phyloP scores from a whole-genome alignment of 2,329 filamentous ascomycete genomes.

The Trichoderma polysporum region DNA sequence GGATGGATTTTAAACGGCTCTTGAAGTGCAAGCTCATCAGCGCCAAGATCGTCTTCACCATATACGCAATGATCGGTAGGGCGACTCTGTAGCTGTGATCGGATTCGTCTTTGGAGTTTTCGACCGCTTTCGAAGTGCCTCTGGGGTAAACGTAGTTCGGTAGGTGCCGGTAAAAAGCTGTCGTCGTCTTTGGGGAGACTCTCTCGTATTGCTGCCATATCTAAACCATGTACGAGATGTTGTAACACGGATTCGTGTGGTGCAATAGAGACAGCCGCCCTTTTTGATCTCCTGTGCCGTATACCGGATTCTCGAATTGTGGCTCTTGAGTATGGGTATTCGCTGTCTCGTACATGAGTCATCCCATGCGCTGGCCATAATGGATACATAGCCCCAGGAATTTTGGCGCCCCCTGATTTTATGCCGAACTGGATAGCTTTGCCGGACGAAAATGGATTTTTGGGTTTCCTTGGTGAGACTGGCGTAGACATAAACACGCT shows the following conservation, averaged over 20 bases:
- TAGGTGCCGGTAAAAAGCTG: slow-evolving; percentile 45
- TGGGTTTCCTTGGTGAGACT: slow-evolving; percentile 48
- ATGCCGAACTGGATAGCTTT: slow-evolving; percentile 42
- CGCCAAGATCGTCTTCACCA: slow-evolving; percentile 28
- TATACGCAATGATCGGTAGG: slow-evolving; percentile 9
- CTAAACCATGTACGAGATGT: slow-evolving; percentile 28
- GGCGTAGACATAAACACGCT: slow-evolving; percentile 55
- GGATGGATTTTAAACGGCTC: slow-evolving; percentile 47
- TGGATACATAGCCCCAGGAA: slow-evolving; percentile 65
- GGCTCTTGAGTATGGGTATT: neutral
- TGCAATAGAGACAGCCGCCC: slow-evolving; percentile 42
- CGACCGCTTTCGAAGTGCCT: slow-evolving; percentile 59
- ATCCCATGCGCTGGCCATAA: slow-evolving; percentile 70
- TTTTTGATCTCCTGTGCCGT: slow-evolving; percentile 49
- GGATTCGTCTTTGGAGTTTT: slow-evolving; percentile 51
- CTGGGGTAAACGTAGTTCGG: slow-evolving; percentile 53
- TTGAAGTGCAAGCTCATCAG: slow-evolving; percentile 37
- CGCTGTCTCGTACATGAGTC: slow-evolving; percentile 59
- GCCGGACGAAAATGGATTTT: slow-evolving; percentile 31
- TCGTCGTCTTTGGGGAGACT: slow-evolving; percentile 36
- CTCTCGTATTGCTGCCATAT: slow-evolving; percentile 31
- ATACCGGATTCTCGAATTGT: neutral
- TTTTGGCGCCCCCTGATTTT: slow-evolving; percentile 50
- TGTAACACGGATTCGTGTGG: slow-evolving; percentile 46
- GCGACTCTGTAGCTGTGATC: slow-evolving; percentile 44